phyloP scores from a whole-genome alignment of 106 monocot species.

The Dioscorea dumetorum region DNA sequence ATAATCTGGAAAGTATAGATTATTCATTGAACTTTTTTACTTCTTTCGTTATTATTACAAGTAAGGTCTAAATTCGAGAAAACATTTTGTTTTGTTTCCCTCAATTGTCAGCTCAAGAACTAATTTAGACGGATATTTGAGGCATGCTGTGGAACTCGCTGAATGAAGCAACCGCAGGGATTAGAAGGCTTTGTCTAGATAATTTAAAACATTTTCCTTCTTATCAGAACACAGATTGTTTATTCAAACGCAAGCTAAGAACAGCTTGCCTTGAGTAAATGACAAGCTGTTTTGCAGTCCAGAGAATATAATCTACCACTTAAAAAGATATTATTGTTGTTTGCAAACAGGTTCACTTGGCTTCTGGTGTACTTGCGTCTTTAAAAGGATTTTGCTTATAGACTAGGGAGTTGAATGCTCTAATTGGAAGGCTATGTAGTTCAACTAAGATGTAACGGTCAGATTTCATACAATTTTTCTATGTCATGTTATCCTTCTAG shows the following conservation, averaged over 20 bases:
- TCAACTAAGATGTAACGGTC: constrained; percentile 61
- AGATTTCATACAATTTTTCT: too few relatives aligned
- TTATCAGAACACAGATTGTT: constrained; percentile 86
- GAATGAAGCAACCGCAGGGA: constrained; percentile 35
- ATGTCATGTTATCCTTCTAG: too few relatives aligned
- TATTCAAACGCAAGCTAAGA: constrained; percentile 95
- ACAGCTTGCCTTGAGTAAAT: constrained; percentile 84
- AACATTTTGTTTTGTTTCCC: constrained; percentile 4
- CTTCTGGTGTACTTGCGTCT: too few relatives aligned
- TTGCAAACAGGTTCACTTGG: neutral
- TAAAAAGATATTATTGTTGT: neutral
- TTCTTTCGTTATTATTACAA: neutral
- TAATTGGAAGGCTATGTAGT: constrained; percentile 74
- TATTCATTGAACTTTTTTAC: neutral
- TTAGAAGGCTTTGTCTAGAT: constrained; percentile 34
- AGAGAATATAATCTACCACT: constrained; percentile 81
- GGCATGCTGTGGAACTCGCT: constrained; percentile 66
- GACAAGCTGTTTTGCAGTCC: constrained; percentile 87
- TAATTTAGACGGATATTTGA: constrained; percentile 87
- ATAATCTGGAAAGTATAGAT: too few relatives aligned
- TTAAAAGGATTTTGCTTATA: constrained; percentile 19
- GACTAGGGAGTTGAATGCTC: constrained; percentile 89
- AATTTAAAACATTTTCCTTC: constrained; percentile 70
- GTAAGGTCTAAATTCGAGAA: too few relatives aligned
- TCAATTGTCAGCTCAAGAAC: constrained; percentile 60